Percentiles rank a stretch among this genome's conserved stretches.
Evolutionary conservation across 2,329 filamentous ascomycete genomes (phyloP).

Genomic region (Stachybotrys elegans): DNA sequence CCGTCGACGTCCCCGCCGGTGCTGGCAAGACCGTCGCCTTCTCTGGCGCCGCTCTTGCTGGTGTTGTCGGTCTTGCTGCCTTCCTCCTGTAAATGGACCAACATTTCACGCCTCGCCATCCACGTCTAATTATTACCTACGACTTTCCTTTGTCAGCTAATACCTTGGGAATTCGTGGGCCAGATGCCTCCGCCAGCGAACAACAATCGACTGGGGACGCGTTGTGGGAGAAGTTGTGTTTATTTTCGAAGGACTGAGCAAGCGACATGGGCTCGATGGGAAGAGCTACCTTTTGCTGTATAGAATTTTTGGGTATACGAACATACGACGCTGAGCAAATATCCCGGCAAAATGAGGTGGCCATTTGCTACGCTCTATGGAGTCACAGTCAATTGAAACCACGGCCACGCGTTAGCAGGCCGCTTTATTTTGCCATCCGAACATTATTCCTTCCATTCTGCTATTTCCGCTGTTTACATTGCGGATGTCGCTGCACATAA

Average conservation of each 20-base stretch:
- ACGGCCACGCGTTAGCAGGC: slow-evolving; percentile 22
- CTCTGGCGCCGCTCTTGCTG: slow-evolving; percentile 55
- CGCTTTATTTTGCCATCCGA: no score
- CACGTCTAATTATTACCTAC: slow-evolving; percentile 30
- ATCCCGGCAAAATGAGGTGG: no score
- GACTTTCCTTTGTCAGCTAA: slow-evolving; percentile 31
- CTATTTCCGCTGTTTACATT: no score
- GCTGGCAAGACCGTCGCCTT: slow-evolving; percentile 52
- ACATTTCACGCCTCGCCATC: slow-evolving; percentile 26
- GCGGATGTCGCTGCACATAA: no score
- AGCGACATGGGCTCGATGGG: slow-evolving; percentile 1
- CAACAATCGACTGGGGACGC: slow-evolving; percentile 25
- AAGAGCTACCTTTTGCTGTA: slow-evolving; percentile 25
- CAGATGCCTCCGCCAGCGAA: slow-evolving; percentile 25
- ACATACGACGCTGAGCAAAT: slow-evolving; percentile 26
- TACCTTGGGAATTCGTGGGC: slow-evolving; percentile 29
- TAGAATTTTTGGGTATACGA: slow-evolving; percentile 29
- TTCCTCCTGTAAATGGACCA: slow-evolving; percentile 51
- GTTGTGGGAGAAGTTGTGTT: slow-evolving; percentile 22
- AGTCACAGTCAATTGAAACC: slow-evolving; percentile 12
- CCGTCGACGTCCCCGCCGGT: slow-evolving; percentile 37
- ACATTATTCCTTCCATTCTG: no score
- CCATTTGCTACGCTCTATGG: slow-evolving; percentile 23
- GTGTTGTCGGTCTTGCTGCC: slow-evolving; percentile 55
- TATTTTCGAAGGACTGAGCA: slow-evolving; percentile 5